Conservation (phyloP, 768 basidiomycete species). For the Termitomyces sp. region DNA sequence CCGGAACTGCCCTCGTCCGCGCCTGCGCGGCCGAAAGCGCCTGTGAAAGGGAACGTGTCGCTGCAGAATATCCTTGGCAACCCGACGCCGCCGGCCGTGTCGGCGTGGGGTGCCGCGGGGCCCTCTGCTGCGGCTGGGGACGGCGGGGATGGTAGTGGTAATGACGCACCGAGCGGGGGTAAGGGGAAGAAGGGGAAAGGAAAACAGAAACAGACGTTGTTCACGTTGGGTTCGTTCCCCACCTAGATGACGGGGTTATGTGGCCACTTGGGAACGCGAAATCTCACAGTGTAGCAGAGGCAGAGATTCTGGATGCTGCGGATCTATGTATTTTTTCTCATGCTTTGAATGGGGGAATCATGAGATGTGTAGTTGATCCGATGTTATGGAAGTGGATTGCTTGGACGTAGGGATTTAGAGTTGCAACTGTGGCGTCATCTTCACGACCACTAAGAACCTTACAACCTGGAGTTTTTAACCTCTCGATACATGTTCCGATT, state of each 20-base stretch:
- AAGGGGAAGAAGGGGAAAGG: conserved; percentile 76
- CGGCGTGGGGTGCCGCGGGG: conserved; percentile 33
- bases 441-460: no score
- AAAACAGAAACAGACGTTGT: conserved; percentile 82
- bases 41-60: conserved; percentile 58
- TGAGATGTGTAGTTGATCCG: neutral
- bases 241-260: neutral
- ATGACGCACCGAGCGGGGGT: conserved; percentile 9
- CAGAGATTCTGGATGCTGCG: no score
- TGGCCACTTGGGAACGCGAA: neutral
- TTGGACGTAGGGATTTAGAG: neutral
- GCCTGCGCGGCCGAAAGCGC: conserved; percentile 33
- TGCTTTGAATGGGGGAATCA: no score
- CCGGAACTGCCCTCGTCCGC: conserved; percentile 58
- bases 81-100: conserved; percentile 25
- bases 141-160: conserved; percentile 5
- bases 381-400: neutral
- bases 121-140: conserved; percentile 4
- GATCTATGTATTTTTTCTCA: neutral
- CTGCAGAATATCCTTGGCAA: conserved; percentile 62
- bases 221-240: conserved; percentile 54
- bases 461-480: neutral
- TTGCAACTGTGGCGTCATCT: neutral
- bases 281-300: neutral
- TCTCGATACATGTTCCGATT: neutral